phyloP scores from a whole-genome alignment of 345 rosid species.

The Gossypium sturtianum region DNA sequence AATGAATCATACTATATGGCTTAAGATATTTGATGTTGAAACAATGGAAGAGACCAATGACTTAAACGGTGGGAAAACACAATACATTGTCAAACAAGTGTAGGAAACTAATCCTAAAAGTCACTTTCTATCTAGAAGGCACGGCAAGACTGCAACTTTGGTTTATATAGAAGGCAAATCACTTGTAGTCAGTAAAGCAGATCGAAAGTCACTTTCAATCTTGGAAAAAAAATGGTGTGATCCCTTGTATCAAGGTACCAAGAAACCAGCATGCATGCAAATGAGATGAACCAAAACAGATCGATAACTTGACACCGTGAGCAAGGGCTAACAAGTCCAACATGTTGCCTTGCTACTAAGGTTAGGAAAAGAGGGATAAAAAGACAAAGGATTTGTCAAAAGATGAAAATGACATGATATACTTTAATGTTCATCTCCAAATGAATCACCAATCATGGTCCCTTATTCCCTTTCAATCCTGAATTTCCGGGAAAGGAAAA shows the following conservation, averaged over 20 bases:
- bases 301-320: too few relatives aligned
- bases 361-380: neutral
- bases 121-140: conserved; percentile 3
- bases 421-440: neutral
- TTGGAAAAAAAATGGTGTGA: too few relatives aligned
- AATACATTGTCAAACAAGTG: neutral
- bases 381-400: neutral
- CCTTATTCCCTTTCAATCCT: neutral
- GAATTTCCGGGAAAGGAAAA: neutral
- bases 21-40: neutral
- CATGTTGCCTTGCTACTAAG: neutral
- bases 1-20: neutral
- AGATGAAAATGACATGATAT: neutral
- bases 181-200: too few relatives aligned
- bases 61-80: neutral
- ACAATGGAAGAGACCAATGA: neutral
- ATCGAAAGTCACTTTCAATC: too few relatives aligned
- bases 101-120: neutral
- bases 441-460: neutral
- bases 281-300: neutral
- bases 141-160: neutral
- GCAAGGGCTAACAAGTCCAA: neutral
- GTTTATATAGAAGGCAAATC: neutral
- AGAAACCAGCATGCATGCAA: neutral
- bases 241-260: too few relatives aligned